phyloP scores from a whole-genome alignment of 2,329 filamentous ascomycete genomes.

The Aspergillus alliaceus region DNA sequence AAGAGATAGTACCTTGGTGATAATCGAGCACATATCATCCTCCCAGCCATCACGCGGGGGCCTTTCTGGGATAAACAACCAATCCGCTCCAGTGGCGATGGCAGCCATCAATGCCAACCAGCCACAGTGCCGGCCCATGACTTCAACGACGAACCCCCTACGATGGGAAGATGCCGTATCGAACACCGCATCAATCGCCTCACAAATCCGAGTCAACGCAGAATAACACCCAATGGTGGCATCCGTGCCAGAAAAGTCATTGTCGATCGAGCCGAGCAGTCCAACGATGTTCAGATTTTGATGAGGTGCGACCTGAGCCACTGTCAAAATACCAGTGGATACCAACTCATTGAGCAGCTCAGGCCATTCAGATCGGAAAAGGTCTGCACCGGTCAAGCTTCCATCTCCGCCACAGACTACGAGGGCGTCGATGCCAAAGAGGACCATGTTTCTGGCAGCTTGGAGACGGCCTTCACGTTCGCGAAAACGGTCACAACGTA shows the following conservation, averaged over 20 bases:
- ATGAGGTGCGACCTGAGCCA: conserved; percentile 72
- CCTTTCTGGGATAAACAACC: conserved; percentile 94
- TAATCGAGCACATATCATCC: conserved; percentile 78
- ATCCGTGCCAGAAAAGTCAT: conserved; percentile 95
- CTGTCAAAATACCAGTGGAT: conserved; percentile 66
- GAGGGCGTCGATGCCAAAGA: conserved; percentile 89
- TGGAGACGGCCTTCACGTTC: conserved; percentile 78
- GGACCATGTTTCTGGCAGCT: conserved; percentile 91
- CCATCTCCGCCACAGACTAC: conserved; percentile 98
- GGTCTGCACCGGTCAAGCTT: conserved; percentile 91
- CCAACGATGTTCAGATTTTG: conserved; percentile 92
- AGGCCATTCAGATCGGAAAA: conserved; percentile 90
- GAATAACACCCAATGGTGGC: conserved; percentile 97
- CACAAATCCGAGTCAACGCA: conserved; percentile 86
- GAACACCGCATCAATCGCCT: conserved; percentile 88
- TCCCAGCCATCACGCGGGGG: conserved; percentile 86
- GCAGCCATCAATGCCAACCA: conserved; percentile 97
- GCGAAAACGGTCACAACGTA: conserved; percentile 88
- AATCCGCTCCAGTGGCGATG: conserved; percentile 92
- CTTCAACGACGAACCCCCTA: conserved; percentile 93
- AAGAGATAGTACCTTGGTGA: conserved; percentile 60
- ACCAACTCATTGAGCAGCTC: conserved; percentile 84
- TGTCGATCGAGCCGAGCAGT: conserved; percentile 95
- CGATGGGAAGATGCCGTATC: conserved; percentile 97
- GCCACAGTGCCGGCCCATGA: conserved; percentile 97